A percentile compares a stretch with the other conserved stretches of the same genome.
Evolutionary conservation across 1,284 basidiomycete genomes (phyloP).

Genomic region (Fistulina hepatica): DNA sequence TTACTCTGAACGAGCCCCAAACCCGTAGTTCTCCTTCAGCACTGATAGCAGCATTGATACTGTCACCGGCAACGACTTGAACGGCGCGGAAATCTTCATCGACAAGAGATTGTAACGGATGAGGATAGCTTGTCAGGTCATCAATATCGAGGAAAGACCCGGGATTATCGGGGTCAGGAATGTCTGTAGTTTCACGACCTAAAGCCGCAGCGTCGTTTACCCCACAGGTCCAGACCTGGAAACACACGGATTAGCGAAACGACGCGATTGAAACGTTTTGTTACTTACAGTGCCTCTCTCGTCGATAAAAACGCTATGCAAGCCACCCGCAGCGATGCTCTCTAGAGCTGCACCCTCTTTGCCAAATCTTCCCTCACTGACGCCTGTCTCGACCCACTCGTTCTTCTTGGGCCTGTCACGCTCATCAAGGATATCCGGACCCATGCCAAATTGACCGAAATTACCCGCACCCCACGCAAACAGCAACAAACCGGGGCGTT

Average conservation of each 20-base stretch:
- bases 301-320: constrained; percentile 80
- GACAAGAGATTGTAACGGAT: constrained; percentile 59
- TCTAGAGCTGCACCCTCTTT: constrained; percentile 65
- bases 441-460: constrained; percentile 83
- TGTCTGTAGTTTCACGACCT: constrained; percentile 68
- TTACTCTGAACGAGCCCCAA: constrained; percentile 88
- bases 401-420: constrained; percentile 63
- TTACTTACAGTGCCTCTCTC: constrained; percentile 69
- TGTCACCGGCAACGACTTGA: constrained; percentile 75
- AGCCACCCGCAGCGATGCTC: constrained; percentile 65
- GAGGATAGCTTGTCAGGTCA: constrained; percentile 67
- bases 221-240: constrained; percentile 77
- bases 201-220: constrained; percentile 90
- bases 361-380: constrained; percentile 57
- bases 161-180: constrained; percentile 57
- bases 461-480: constrained; percentile 83
- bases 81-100: constrained; percentile 78
- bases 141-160: constrained; percentile 58
- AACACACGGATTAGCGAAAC: constrained; percentile 6
- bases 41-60: constrained; percentile 73
- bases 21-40: constrained; percentile 71
- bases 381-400: constrained; percentile 50
- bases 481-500: constrained; percentile 50
- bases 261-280: constrained; percentile 5
- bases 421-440: constrained; percentile 58